phyloP scores from a whole-genome alignment of 805 yeast species.

The Starmerella bombi region DNA sequence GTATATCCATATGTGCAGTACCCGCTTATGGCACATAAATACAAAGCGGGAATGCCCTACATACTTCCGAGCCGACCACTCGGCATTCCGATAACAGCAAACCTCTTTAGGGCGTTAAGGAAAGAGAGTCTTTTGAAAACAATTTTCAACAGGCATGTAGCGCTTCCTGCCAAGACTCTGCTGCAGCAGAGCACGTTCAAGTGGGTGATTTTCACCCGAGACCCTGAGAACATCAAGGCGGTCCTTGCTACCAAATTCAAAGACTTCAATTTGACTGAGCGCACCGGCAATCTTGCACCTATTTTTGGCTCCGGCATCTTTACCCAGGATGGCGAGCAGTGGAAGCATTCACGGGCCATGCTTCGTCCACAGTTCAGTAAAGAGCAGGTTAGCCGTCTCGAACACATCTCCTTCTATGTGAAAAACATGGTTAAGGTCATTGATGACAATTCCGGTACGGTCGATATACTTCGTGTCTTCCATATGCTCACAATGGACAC shows the following conservation, averaged over 20 bases:
- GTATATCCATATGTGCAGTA: constrained; percentile 4
- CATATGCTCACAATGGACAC: constrained; percentile 23
- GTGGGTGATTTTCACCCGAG: constrained; percentile 16
- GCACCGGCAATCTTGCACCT: constrained; percentile 23
- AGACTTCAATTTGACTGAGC: constrained; percentile 25
- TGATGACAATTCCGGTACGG: constrained; percentile 4
- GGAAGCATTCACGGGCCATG: constrained; percentile 30
- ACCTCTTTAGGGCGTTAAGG: not conserved
- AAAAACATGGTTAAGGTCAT: constrained; percentile 15
- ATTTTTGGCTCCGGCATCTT: constrained; percentile 29
- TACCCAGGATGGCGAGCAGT: constrained; percentile 27
- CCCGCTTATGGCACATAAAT: constrained; percentile 2
- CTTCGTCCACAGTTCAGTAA: constrained; percentile 29
- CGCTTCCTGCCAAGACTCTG: not conserved
- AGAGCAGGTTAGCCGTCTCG: constrained; percentile 25
- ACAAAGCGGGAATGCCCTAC: not conserved
- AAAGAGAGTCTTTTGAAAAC: not conserved
- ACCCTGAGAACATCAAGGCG: constrained; percentile 25
- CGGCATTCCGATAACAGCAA: constrained; percentile 6
- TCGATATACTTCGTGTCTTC: constrained; percentile 18
- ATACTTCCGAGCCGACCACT: constrained; percentile 1
- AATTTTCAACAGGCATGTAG: not conserved
- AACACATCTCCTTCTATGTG: constrained; percentile 23
- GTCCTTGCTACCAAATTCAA: constrained; percentile 24
- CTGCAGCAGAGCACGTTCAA: constrained; percentile 5